Percentiles rank a stretch among this genome's conserved stretches.
These are phyloP conservation scores for Colletotrichum euphorbiae DNA, from an alignment of 2,329 filamentous ascomycete species.

Conservation along the genomic window DNA sequence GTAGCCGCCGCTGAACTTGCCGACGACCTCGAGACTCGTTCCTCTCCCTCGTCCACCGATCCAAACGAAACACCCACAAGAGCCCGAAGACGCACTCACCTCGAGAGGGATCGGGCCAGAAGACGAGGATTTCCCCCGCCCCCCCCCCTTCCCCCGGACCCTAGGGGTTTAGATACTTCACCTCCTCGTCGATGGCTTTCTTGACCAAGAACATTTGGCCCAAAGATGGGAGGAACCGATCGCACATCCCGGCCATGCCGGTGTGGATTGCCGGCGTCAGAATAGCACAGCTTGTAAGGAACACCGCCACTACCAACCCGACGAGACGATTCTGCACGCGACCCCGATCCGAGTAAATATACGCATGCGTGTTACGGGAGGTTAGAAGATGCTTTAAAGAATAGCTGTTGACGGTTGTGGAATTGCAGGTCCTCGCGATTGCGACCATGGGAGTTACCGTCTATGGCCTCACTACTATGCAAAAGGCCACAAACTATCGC, in stretches of 20 bases:
- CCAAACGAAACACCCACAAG: slow-evolving; percentile 5
- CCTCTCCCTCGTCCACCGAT: neutral
- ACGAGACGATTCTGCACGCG: neutral
- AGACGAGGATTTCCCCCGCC: slow-evolving; percentile 27
- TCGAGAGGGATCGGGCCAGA: slow-evolving; percentile 34
- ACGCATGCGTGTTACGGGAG: neutral
- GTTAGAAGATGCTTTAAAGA: neutral
- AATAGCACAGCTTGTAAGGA: slow-evolving; percentile 39
- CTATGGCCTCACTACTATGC: slow-evolving; percentile 39
- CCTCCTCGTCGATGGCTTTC: slow-evolving; percentile 36
- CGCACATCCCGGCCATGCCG: slow-evolving; percentile 40
- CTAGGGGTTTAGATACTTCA: slow-evolving; percentile 25
- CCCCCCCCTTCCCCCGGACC: slow-evolving; percentile 5
- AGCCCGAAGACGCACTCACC: slow-evolving; percentile 11
- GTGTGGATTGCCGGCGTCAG: slow-evolving; percentile 39
- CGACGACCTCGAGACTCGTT: neutral
- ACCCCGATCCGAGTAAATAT: neutral
- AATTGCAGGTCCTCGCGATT: slow-evolving; percentile 32
- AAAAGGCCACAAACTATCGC: slow-evolving; percentile 39
- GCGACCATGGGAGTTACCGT: slow-evolving; percentile 39
- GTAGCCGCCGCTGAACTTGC: slow-evolving; percentile 5
- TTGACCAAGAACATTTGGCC: slow-evolving; percentile 40
- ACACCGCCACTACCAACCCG: neutral
- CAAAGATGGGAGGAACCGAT: slow-evolving; percentile 40
- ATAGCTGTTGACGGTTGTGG: slow-evolving; percentile 18